Percentiles rank a stretch among this genome's conserved stretches.
Conservation (phyloP, 2,329 filamentous ascomycete genomes). For the Fusarium sp. region DNA sequence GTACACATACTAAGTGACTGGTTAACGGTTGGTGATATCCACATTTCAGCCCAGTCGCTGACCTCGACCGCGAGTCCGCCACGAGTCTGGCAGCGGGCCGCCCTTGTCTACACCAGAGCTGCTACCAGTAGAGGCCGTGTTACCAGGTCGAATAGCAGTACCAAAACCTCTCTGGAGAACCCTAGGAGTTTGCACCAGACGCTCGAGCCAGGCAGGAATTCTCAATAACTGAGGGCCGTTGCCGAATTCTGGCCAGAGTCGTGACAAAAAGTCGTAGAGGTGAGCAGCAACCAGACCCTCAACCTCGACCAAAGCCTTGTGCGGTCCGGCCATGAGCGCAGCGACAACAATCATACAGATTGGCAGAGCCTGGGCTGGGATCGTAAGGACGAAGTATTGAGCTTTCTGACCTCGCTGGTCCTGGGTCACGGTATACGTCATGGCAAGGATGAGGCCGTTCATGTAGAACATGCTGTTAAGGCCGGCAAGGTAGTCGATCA, state of each 20-base stretch:
- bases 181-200: constrained; percentile 66
- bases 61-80: constrained; percentile 71
- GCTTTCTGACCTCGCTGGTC: constrained; percentile 83
- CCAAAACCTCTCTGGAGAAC: constrained; percentile 54
- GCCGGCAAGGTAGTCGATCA: constrained; percentile 49
- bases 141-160: constrained; percentile 63
- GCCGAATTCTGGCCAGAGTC: constrained; percentile 89
- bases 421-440: constrained; percentile 86
- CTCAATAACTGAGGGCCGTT: constrained; percentile 80
- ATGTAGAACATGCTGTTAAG: constrained; percentile 60
- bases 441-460: constrained; percentile 77
- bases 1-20: not conserved
- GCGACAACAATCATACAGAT: constrained; percentile 81
- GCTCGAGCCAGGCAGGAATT: constrained; percentile 78
- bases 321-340: constrained; percentile 69
- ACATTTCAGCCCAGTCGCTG: constrained; percentile 66
- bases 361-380: constrained; percentile 85
- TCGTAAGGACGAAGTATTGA: constrained; percentile 83
- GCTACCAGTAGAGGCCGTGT: constrained; percentile 49
- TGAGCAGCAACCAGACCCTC: constrained; percentile 90
- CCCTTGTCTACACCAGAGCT: constrained; percentile 56
- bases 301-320: constrained; percentile 71
- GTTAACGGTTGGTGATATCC: rapidly evolving
- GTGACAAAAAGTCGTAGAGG: constrained; percentile 87
- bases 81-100: constrained; percentile 69